Conservation (phyloP, 805 yeast genomes). For the Crinitomyces ghanaensis region DNA sequence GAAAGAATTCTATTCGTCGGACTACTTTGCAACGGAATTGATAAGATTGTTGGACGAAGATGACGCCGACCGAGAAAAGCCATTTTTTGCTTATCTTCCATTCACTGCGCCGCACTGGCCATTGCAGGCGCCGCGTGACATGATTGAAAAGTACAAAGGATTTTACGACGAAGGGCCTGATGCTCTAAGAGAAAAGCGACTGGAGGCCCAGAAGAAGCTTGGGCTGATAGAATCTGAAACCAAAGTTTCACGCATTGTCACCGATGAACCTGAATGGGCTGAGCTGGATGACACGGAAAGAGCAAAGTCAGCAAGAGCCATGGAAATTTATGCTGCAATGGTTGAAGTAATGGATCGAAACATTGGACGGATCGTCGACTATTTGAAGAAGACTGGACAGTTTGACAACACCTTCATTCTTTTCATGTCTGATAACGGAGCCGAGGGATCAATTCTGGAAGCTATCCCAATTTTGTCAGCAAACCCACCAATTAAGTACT, state of each 20-base stretch:
- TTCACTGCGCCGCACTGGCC: slow-evolving; percentile 65
- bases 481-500: slow-evolving; percentile 22
- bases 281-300: slow-evolving; percentile 32
- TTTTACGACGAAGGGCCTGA: slow-evolving; percentile 39
- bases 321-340: slow-evolving; percentile 57
- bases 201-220: slow-evolving; percentile 31
- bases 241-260: slow-evolving; percentile 24
- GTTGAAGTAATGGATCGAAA: slow-evolving; percentile 43
- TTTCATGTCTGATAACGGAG: slow-evolving; percentile 56
- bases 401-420: slow-evolving; percentile 44
- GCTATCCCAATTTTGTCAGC: slow-evolving; percentile 37
- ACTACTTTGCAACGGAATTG: slow-evolving; percentile 34
- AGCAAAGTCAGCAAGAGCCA: slow-evolving; percentile 31
- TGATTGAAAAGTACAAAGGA: slow-evolving; percentile 38
- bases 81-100: slow-evolving; percentile 44
- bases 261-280: slow-evolving; percentile 32
- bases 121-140: slow-evolving; percentile 43
- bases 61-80: slow-evolving; percentile 23
- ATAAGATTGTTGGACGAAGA: slow-evolving; percentile 28
- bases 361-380: slow-evolving; percentile 37
- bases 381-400: slow-evolving; percentile 33
- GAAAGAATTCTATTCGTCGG: slow-evolving; percentile 37
- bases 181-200: slow-evolving; percentile 30
- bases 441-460: slow-evolving; percentile 46
- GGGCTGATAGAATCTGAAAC: slow-evolving; percentile 37